These are phyloP conservation scores for Fereydounia khargensis DNA, from an alignment of 1,284 basidiomycete genomes.

Conservation along the genomic window DNA sequence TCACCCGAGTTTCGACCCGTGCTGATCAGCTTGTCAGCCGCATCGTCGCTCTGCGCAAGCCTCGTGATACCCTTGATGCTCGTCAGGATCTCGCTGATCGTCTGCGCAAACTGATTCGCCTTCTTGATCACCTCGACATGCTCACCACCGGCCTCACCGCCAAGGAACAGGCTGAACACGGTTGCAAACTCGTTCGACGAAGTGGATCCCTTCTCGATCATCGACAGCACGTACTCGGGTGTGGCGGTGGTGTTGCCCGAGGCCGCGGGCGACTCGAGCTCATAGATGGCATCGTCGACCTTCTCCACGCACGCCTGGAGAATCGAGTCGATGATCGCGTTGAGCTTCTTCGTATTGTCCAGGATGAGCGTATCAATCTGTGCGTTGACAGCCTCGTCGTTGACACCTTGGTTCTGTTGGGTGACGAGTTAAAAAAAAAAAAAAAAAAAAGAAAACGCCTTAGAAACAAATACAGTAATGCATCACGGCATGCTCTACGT, in stretches of 20 bases:
- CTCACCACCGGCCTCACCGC: constrained; percentile 83
- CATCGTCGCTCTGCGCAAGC: constrained; percentile 83
- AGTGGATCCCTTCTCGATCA: constrained; percentile 94
- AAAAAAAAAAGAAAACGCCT: too few species aligned
- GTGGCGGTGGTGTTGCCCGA: constrained; percentile 93
- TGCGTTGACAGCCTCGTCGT: constrained; percentile 84
- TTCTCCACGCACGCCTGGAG: constrained; percentile 91
- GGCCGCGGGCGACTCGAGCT: constrained; percentile 90
- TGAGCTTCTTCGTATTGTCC: constrained; percentile 96
- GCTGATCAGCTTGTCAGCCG: constrained; percentile 79
- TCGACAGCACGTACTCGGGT: constrained; percentile 94
- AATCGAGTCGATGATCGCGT: constrained; percentile 98
- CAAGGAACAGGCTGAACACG: constrained; percentile 85
- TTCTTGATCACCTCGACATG: constrained; percentile 98
- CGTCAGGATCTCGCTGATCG: constrained; percentile 82
- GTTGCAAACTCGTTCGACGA: constrained; percentile 95
- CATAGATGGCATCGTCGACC: constrained; percentile 94
- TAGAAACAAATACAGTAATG: too few species aligned
- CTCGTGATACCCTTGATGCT: constrained; percentile 95
- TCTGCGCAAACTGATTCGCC: constrained; percentile 93
- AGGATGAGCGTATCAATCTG: constrained; percentile 96
- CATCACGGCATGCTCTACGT: too few species aligned
- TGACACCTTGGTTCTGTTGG: constrained; percentile 78
- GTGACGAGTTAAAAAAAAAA: too few species aligned
- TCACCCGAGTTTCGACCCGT: constrained; percentile 86